Conservation (phyloP, 2,329 filamentous ascomycete genomes). For the Ceratocystis papillata region DNA sequence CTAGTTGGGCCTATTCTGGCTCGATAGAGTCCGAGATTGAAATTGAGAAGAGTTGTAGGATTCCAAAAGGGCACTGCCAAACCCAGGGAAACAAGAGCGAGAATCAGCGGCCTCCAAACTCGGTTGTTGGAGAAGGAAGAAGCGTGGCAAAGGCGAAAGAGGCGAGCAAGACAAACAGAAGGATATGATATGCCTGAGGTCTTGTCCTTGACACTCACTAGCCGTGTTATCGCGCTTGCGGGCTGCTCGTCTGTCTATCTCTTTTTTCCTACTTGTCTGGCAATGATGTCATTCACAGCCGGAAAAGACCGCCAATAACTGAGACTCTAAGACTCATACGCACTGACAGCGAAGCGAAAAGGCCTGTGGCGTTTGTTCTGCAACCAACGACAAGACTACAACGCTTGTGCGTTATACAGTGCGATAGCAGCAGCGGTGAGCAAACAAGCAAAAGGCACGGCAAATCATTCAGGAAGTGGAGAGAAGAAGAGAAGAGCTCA, state of each 20-base stretch:
- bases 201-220: neutral
- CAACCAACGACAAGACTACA: neutral
- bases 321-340: neutral
- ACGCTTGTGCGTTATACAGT: neutral
- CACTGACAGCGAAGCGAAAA: slow-evolving; percentile 3
- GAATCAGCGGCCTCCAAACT: neutral
- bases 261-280: neutral
- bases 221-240: neutral
- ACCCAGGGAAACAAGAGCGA: neutral
- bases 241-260: neutral
- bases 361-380: neutral
- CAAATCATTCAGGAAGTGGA: neutral
- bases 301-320: slow-evolving; percentile 6
- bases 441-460: slow-evolving; percentile 7
- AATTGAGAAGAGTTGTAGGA: neutral
- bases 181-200: neutral
- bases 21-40: neutral
- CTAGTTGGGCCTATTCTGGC: neutral
- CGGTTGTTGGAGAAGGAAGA: neutral
- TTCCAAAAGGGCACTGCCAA: neutral
- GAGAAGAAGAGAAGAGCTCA: neutral
- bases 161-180: neutral
- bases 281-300: neutral
- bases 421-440: slow-evolving; percentile 5
- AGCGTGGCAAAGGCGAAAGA: neutral